Conservation (phyloP, 768 basidiomycete genomes). For the Phanerochaete sordida region DNA sequence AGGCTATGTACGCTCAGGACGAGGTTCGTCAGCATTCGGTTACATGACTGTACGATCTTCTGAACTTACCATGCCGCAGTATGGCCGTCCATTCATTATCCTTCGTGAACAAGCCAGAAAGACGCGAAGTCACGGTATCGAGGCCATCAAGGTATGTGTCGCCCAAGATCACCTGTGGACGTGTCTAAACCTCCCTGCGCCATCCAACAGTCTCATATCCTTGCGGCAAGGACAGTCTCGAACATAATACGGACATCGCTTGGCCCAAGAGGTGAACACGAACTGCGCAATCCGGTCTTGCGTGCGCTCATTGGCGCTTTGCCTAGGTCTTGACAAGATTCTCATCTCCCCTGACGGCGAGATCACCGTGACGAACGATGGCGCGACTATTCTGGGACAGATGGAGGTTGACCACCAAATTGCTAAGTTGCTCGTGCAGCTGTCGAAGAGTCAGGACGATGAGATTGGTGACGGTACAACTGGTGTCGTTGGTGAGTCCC, state of each 20-base stretch:
- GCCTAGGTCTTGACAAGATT: conserved; percentile 87
- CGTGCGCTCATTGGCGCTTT: not conserved
- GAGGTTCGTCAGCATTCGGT: conserved; percentile 46
- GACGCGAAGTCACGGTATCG: conserved; percentile 86
- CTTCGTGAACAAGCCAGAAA: conserved; percentile 90
- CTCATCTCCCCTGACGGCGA: conserved; percentile 96
- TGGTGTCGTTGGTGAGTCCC: conserved; percentile 89
- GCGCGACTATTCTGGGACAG: conserved; percentile 95
- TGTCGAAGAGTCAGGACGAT: conserved; percentile 98
- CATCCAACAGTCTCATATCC: conserved; percentile 75
- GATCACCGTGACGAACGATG: conserved; percentile 99
- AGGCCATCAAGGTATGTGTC: conserved; percentile 87
- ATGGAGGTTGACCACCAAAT: conserved; percentile 99
- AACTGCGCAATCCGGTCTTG: not conserved
- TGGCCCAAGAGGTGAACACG: conserved; percentile 78
- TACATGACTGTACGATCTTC: not conserved
- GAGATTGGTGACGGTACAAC: conserved; percentile 99
- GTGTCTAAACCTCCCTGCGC: conserved; percentile 12
- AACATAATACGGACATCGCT: conserved; percentile 95
- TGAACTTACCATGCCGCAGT: conserved; percentile 39
- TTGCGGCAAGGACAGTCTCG: conserved; percentile 89
- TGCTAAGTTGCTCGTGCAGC: conserved; percentile 93
- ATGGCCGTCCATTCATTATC: conserved; percentile 97
- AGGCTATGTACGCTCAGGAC: conserved; percentile 84
- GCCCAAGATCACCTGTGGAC: not conserved